Evolutionary conservation across 345 rosid species (phyloP), one percentile per base, ranked within the genome.

Genomic region (Bruguiera sexangula): DNA sequence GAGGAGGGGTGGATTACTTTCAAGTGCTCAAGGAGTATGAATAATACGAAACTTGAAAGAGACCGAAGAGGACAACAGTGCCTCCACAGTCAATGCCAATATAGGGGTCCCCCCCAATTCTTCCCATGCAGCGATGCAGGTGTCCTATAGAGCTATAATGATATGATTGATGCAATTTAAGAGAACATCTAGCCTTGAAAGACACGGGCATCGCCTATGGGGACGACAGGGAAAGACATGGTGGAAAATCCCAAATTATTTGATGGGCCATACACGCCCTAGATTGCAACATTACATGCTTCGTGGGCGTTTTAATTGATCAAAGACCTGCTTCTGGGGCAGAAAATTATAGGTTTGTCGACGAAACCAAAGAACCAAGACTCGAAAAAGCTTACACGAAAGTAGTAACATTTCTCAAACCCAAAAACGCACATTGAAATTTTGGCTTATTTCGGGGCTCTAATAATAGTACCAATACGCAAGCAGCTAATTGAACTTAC

Each of bases 141-240:
- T 75, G 79, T 78, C 62, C 57, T 60, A 63, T 34, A 62, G 39
- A 67, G 74, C 68, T 59, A 67, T 21, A 60, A 8, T 57, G 67
- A 67, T 65, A 76, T 82, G 73, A 77, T 66, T 63, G 79, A 82
- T 66, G 57, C 65, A 71, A 78, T 74, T 16, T 43, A 13, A 11
- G 34, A 60, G 62, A 57, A 63, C 51, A 65, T 68, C 66, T 62
- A 58, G 69, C 16, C 24, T 68, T 65, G 62, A 71, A 6, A 63
- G 57, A 69, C 72, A 65, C 30, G 32, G 64, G 8, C 69, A 43
- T 8, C 16, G 67, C 66, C 52, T 66, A 64, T 55, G 59, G 77
- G 73, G 65, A 69, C 69, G 69, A 82, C 72, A 80, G 29, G 39
- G 68, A 37, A 67, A 76, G 78, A 80, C 85, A 79, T 62, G 80